Percentiles rank a stretch among this genome's conserved stretches.
phyloP scores from a whole-genome alignment of 1,139 yeast species.

The Cylindricascospora bacillispora region DNA sequence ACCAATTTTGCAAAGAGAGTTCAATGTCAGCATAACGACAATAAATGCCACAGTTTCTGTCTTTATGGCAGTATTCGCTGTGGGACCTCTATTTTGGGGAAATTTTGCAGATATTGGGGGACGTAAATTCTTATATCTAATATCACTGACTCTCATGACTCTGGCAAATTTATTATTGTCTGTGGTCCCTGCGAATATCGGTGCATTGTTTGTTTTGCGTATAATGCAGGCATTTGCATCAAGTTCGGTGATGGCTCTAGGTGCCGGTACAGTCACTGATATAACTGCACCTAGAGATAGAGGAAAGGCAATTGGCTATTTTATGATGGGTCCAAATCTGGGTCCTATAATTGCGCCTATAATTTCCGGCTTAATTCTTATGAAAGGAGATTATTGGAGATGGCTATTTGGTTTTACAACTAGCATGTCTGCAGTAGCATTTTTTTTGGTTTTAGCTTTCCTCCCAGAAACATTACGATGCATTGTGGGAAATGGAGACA shows the following conservation, averaged over 20 bases:
- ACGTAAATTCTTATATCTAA: conserved; percentile 36
- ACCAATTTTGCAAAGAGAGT: conserved; percentile 34
- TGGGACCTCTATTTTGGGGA: conserved; percentile 46
- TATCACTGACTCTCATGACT: conserved; percentile 34
- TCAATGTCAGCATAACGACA: conserved; percentile 32
- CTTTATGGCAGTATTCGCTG: conserved; percentile 43
- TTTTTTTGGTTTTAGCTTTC: conserved; percentile 30
- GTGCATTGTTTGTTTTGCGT: conserved; percentile 31
- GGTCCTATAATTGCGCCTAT: conserved; percentile 49
- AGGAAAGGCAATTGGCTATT: conserved; percentile 39
- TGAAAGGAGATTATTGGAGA: conserved; percentile 35
- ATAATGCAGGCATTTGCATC: conserved; percentile 45
- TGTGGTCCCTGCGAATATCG: conserved; percentile 36
- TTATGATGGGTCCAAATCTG: conserved; percentile 48
- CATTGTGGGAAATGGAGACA: conserved; percentile 42
- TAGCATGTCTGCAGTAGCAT: conserved; percentile 32
- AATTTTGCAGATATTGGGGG: conserved; percentile 47
- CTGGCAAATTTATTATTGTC: conserved; percentile 38
- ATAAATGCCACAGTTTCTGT: conserved; percentile 50
- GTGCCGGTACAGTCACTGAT: conserved; percentile 47
- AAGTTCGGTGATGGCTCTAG: conserved; percentile 40
- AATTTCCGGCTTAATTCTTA: conserved; percentile 30
- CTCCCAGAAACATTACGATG: conserved; percentile 45
- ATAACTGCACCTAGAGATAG: conserved; percentile 35
- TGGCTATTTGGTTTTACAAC: conserved; percentile 46